Evolutionary conservation across 1,139 yeast genomes (phyloP).

Genomic region (Saccharomyces hybrid): DNA sequence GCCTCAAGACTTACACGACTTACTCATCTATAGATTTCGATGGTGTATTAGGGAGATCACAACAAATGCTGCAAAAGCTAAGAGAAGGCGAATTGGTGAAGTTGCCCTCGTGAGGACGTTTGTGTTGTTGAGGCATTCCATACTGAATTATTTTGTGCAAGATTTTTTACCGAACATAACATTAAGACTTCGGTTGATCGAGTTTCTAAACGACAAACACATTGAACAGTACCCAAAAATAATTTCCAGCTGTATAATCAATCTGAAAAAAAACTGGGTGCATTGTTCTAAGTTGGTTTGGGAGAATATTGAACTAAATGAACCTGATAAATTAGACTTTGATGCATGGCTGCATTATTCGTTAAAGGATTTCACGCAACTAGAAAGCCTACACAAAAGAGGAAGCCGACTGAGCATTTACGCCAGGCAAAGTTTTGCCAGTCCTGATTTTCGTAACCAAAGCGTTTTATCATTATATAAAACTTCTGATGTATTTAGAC

Average conservation of each 20-base stretch:
- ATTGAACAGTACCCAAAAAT: constrained; percentile 30
- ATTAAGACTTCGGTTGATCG: constrained; percentile 43
- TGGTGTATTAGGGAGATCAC: constrained; percentile 56
- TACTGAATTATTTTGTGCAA: constrained; percentile 65
- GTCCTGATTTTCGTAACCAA: constrained; percentile 29
- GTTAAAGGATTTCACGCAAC: constrained; percentile 20
- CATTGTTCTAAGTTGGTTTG: constrained; percentile 19
- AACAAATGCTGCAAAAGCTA: constrained; percentile 26
- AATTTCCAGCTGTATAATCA: constrained; percentile 38
- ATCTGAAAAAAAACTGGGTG: constrained; percentile 38
- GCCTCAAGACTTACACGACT: constrained; percentile 48
- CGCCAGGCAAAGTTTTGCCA: constrained; percentile 26
- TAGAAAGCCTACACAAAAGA: constrained; percentile 15
- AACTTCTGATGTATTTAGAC: constrained; percentile 15
- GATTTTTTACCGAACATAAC: constrained; percentile 48
- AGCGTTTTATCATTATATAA: constrained; percentile 28
- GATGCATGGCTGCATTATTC: constrained; percentile 23
- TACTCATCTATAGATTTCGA: constrained; percentile 55
- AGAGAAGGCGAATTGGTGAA: constrained; percentile 48
- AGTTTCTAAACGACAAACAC: constrained; percentile 40
- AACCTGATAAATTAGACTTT: constrained; percentile 13
- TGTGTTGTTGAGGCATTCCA: constrained; percentile 84
- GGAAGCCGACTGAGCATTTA: constrained; percentile 25
- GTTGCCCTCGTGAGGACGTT: constrained; percentile 76
- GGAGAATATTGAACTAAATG: constrained; percentile 22